Conservation (phyloP, 2,329 filamentous ascomycete species). For the Cladorrhinum sp. region DNA sequence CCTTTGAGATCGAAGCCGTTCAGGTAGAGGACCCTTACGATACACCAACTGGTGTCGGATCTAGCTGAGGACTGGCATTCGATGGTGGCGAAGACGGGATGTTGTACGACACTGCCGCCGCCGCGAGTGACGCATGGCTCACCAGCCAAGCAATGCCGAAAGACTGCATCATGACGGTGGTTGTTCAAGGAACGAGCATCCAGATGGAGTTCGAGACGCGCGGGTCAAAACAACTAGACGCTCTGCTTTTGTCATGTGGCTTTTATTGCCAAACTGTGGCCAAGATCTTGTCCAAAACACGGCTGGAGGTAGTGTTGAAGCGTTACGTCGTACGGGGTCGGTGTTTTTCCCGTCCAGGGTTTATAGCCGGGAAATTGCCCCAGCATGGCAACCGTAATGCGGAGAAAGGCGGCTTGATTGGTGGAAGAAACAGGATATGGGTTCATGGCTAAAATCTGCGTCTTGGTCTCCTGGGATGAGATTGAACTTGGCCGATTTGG, state of each 20-base stretch:
- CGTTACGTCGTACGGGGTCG: constrained; percentile 1
- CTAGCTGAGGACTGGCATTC: constrained; percentile 3
- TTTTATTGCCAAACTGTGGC: background rate
- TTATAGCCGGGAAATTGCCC: constrained; percentile 5
- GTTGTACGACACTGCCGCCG: constrained; percentile 1
- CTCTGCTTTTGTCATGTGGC: background rate
- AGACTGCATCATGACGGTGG: background rate
- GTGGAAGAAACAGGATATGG: background rate
- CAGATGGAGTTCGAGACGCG: no score
- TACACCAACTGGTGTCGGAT: constrained; percentile 2
- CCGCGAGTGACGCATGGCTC: background rate
- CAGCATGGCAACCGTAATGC: background rate
- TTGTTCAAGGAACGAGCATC: background rate
- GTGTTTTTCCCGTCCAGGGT: background rate
- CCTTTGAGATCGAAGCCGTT: background rate
- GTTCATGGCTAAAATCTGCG: background rate
- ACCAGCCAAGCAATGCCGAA: background rate
- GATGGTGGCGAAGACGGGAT: constrained; percentile 7
- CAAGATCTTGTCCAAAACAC: background rate
- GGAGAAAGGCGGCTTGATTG: background rate
- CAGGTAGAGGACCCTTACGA: background rate
- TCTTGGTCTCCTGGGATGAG: background rate
- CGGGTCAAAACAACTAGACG: no score
- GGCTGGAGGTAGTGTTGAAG: background rate
- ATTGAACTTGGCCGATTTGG: background rate